Base-by-base conservation (phyloP, 331 rosid genomes). In the Malus hybrid region DNA sequence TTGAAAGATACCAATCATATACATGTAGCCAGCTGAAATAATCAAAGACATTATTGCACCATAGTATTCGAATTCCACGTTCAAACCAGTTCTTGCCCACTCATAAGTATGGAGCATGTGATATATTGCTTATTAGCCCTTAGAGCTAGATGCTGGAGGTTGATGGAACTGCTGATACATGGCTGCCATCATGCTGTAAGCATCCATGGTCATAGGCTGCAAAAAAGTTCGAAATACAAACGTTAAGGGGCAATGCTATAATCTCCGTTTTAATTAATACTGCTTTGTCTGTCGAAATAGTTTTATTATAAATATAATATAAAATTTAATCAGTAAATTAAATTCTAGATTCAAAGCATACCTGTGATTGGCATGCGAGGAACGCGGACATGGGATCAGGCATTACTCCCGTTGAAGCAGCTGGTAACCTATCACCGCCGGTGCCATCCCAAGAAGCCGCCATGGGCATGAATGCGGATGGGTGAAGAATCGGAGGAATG, bases 131-230 rank as follows among this genome's bases (percentile, higher is more conserved):
- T 30, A 33, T 76, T 55, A 90, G 78, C 70, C 83, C 84, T 89
- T 93, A 16, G 95, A 81, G 69, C 75, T 86, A 16, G 89, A 71
- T 79, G 82, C 71, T 8, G 87, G 84, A 56, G 83, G 83, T 34
- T 83, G 89, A 20, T 89, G 92, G 61, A 87, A 64, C 70, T 90
- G 97, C 13, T 91, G 97, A 80, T 85, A 91, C 89, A 89, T 82
- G 26, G 90, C 89, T 3, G 88, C 89, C 82, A 93, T 83, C 84
- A 90, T 86, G 62, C 86, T 82, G 73, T 86, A 89, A 7, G 92
- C 88, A 39, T 93, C 98, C 88, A 89, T 78, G 7, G 68, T 85
- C 88, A 84, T 85, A 2, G 98, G 88, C 98, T 93, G 87, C 89
- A 79, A 52, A 9, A 13, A 18, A 15, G 15, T 44, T 44, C 15